phyloP scores from a whole-genome alignment of 2,329 filamentous ascomycete genomes.

The Knoxdaviesia proteae region DNA sequence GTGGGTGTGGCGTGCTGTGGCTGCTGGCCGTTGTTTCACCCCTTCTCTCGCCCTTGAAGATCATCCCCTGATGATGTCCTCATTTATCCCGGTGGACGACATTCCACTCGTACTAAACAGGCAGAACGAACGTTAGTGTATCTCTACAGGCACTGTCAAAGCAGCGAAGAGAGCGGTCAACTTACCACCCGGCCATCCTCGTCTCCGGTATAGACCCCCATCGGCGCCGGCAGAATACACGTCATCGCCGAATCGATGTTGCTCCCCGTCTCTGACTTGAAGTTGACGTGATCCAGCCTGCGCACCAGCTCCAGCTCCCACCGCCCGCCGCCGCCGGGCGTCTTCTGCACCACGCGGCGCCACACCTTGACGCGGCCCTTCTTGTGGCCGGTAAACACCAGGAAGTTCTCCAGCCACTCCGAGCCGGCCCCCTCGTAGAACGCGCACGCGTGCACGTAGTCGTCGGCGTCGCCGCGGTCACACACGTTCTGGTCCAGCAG shows the following conservation, averaged over 20 bases:
- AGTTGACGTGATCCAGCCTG: conserved; percentile 60
- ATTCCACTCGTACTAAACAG: conserved; percentile 38
- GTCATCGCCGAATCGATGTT: conserved; percentile 54
- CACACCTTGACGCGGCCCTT: conserved; percentile 68
- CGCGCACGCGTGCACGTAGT: conserved; percentile 61
- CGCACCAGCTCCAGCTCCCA: conserved; percentile 68
- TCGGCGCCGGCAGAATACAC: conserved; percentile 65
- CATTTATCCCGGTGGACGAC: conserved; percentile 20
- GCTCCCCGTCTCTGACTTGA: conserved; percentile 34
- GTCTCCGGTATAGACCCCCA: conserved; percentile 79
- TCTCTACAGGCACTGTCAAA: neutral
- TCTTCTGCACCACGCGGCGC: conserved; percentile 30
- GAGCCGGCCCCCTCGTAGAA: conserved; percentile 84
- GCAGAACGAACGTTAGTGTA: conserved; percentile 2
- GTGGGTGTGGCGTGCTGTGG: no score
- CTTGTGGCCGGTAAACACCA: conserved; percentile 78
- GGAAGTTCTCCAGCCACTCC: conserved; percentile 73
- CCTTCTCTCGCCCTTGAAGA: no score
- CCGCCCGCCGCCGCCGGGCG: conserved; percentile 20
- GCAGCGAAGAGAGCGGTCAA: conserved; percentile 16
- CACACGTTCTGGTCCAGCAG: conserved; percentile 71
- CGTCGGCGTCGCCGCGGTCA: conserved; percentile 30
- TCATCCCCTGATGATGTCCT: no score
- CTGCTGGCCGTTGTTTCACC: no score
- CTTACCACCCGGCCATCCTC: conserved; percentile 60